Conservation (phyloP, 352 stramenopile genomes). For the Thalassiosira mediterranea region DNA sequence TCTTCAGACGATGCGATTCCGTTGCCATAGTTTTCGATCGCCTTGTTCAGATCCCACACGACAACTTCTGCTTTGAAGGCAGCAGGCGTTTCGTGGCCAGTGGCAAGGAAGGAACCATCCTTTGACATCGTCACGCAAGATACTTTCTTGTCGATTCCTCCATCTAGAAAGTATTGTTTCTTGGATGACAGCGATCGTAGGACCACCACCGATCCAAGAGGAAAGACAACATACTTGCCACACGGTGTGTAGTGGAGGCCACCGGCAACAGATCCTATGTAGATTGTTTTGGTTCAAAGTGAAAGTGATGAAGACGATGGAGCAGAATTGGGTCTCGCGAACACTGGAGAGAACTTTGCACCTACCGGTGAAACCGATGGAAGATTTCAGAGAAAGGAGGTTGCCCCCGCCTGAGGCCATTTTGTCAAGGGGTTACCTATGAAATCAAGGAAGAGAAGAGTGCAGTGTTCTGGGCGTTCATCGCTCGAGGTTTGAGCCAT, state of each 20-base stretch:
- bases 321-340: too few species aligned
- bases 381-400: conserved; percentile 39
- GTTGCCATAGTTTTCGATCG: conserved; percentile 81
- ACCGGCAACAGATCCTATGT: conserved; percentile 47
- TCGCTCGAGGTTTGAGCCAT: too few species aligned
- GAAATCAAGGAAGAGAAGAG: too few species aligned
- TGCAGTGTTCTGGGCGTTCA: too few species aligned
- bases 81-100: conserved; percentile 90
- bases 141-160: conserved; percentile 90
- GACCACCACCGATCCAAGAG: conserved; percentile 68
- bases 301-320: too few species aligned
- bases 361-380: conserved; percentile 58
- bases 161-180: conserved; percentile 88
- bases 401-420: background rate
- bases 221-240: conserved; percentile 74
- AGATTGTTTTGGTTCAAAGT: too few species aligned
- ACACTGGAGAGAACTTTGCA: too few species aligned
- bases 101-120: conserved; percentile 89
- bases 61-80: conserved; percentile 94
- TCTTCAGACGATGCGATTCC: conserved; percentile 68
- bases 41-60: conserved; percentile 92
- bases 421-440: too few species aligned
- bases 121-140: conserved; percentile 91
- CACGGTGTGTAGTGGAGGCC: conserved; percentile 69
- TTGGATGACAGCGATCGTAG: conserved; percentile 62